These are phyloP conservation scores for Pseudopithomyces maydicus DNA, from an alignment of 2,329 filamentous ascomycete species.

Conservation along the genomic window DNA sequence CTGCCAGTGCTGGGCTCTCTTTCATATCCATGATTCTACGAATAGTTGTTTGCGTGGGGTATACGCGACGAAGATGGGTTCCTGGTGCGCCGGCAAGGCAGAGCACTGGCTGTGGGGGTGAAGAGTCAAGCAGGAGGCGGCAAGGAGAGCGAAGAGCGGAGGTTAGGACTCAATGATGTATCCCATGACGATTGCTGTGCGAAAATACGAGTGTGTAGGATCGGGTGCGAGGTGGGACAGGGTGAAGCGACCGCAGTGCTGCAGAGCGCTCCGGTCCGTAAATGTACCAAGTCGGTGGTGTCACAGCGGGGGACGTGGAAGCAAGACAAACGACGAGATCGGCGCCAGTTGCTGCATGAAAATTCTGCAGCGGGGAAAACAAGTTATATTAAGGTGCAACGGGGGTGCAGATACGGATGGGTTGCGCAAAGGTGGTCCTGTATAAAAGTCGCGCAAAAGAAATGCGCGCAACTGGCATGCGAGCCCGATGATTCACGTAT, in stretches of 20 bases:
- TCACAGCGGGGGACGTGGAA: conserved; percentile 20
- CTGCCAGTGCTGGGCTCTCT: conserved; percentile 35
- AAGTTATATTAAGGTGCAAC: conserved; percentile 20
- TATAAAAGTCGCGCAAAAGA: conserved; percentile 12
- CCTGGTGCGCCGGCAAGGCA: conserved; percentile 15
- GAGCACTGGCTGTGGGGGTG: conserved; percentile 26
- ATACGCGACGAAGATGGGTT: not conserved
- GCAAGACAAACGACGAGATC: conserved; percentile 23
- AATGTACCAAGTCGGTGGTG: conserved; percentile 15
- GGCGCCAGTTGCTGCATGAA: conserved; percentile 30
- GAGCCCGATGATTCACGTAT: not conserved
- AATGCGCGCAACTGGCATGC: conserved; percentile 7
- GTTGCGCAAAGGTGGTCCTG: conserved; percentile 16
- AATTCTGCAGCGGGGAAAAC: conserved; percentile 31
- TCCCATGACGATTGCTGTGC: conserved; percentile 20
- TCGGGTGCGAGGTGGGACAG: conserved; percentile 24
- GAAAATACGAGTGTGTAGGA: conserved; percentile 11
- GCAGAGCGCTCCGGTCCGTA: conserved; percentile 17
- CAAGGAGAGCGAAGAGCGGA: conserved; percentile 28
- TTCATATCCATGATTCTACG: conserved; percentile 35
- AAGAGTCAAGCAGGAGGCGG: conserved; percentile 31
- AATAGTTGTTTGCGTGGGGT: conserved; percentile 4
- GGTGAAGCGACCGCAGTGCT: conserved; percentile 15
- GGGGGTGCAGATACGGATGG: conserved; percentile 21
- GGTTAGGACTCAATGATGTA: conserved; percentile 24